Evolutionary conservation across 2,329 filamentous ascomycete genomes (phyloP), one percentile per base, ranked within the genome.

Genomic region (Claviceps cyperi): DNA sequence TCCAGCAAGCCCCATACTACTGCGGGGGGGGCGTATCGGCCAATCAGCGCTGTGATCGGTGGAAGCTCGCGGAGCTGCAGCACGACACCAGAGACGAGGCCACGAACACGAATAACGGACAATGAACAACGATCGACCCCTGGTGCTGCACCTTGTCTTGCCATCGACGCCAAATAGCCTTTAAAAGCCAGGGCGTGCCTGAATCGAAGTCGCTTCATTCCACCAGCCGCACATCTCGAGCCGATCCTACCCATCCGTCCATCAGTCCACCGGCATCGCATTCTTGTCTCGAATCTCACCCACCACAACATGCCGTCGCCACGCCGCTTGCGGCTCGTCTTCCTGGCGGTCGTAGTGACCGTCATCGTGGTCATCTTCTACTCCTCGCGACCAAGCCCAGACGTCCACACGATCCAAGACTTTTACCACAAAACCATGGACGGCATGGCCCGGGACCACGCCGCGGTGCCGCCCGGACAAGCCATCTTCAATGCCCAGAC

Each of bases 281-380:
- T 38, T 6, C 14, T 38, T 38, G 28, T 32, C 28, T 32, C 28
- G 28, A 32, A 32, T 32, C 28, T 32, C 28, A 21, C n/a, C 35
- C 13, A 40, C 39, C n/a, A 32, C 44, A 51, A 36, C 22, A 88
- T 88, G 84, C 78, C 80, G 59, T 84, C 83, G 19, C 72, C 76
- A 58, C 81, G 87, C 56, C 81, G 86, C 58, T 62, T 87, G 59
- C 81, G 82, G 61, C 69, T 84, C 57, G 69, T 88, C 50, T 69
- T 78, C 55, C 70, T 90, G 59, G 71, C 83, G 51, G 72, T 81
- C 50, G 57, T 89, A 57, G 72, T 81, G 56, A 71, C 77, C 52
- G 66, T 91, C 52, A 67, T 91, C 57, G 73, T 82, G 44, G 69
- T 84, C 50, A 71, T 94, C 57, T 88, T 91, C 70, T 82, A 87